A percentile compares a stretch with the other conserved stretches of the same genome.
phyloP scores from a whole-genome alignment of 2,329 filamentous ascomycete species.

The Alternaria incomplexa region DNA sequence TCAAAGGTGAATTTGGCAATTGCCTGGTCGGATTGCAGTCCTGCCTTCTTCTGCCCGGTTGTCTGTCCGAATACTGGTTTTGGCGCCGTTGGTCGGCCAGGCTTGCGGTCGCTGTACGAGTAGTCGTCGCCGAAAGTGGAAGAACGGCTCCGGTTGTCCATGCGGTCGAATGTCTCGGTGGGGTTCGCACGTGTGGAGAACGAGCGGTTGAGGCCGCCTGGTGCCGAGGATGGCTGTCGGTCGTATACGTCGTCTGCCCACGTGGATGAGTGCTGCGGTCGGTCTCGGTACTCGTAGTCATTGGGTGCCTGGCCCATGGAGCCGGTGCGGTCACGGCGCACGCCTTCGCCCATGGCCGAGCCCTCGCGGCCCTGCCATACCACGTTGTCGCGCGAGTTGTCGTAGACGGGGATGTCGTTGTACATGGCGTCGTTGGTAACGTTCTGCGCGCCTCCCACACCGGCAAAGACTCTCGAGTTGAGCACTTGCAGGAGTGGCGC shows the following conservation, averaged over 20 bases:
- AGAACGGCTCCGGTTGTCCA: constrained; percentile 48
- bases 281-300: constrained; percentile 60
- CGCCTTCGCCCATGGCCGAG: constrained; percentile 72
- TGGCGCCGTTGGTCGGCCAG: constrained; percentile 81
- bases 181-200: constrained; percentile 59
- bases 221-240: constrained; percentile 50
- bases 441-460: constrained; percentile 55
- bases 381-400: constrained; percentile 79
- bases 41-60: constrained; percentile 52
- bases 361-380: constrained; percentile 81
- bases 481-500: constrained; percentile 84
- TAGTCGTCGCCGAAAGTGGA: constrained; percentile 57
- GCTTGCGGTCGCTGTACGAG: constrained; percentile 66
- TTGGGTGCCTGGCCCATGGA: constrained; percentile 43
- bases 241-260: constrained; percentile 82
- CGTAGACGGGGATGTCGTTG: constrained; percentile 92
- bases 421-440: constrained; percentile 59
- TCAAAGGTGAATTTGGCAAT: constrained; percentile 94
- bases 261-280: constrained; percentile 68
- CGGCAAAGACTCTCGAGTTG: constrained; percentile 83
- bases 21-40: constrained; percentile 73
- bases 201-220: constrained; percentile 51
- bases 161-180: constrained; percentile 58
- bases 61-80: constrained; percentile 79
- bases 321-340: constrained; percentile 58